Evolutionary conservation across 2,329 filamentous ascomycete genomes (phyloP).

Genomic region (Aspergillus quadricinctus): DNA sequence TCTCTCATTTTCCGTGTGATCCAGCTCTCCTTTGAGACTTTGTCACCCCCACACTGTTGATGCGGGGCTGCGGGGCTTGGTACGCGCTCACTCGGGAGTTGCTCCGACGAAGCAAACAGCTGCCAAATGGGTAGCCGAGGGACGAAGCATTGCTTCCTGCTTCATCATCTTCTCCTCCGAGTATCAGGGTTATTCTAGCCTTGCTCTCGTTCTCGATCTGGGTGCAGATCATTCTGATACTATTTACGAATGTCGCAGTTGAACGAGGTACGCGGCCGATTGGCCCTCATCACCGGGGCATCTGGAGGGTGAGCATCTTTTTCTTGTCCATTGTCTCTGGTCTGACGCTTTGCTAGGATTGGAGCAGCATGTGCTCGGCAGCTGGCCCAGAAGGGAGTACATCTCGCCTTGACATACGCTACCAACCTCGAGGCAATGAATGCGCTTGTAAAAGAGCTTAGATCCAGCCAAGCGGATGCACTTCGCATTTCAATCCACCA

Average conservation of each 20-base stretch:
- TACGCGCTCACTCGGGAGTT: constrained; percentile 16
- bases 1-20: not conserved
- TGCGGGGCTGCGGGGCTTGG: constrained; percentile 22
- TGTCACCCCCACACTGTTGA: constrained; percentile 2
- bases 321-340: not conserved
- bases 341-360: constrained; percentile 44
- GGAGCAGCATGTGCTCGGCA: constrained; percentile 55
- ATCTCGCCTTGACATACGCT: constrained; percentile 58
- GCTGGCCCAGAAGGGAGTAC: constrained; percentile 49
- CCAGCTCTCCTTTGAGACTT: not conserved
- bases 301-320: constrained; percentile 52
- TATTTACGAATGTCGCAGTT: constrained; percentile 13
- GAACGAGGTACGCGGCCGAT: constrained; percentile 49
- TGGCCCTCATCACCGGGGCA: constrained; percentile 59
- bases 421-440: constrained; percentile 47
- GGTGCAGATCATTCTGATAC: not conserved
- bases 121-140: not conserved
- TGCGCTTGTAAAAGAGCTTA: constrained; percentile 42
- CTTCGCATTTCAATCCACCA: constrained; percentile 52
- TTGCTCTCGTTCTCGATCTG: not conserved
- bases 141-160: not conserved
- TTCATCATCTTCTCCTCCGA: not conserved
- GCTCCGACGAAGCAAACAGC: constrained; percentile 19
- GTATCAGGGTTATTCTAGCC: not conserved
- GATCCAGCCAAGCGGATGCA: constrained; percentile 20